Conservation (phyloP, 495 filamentous ascomycete genomes). For the Penicillium antarcticum region DNA sequence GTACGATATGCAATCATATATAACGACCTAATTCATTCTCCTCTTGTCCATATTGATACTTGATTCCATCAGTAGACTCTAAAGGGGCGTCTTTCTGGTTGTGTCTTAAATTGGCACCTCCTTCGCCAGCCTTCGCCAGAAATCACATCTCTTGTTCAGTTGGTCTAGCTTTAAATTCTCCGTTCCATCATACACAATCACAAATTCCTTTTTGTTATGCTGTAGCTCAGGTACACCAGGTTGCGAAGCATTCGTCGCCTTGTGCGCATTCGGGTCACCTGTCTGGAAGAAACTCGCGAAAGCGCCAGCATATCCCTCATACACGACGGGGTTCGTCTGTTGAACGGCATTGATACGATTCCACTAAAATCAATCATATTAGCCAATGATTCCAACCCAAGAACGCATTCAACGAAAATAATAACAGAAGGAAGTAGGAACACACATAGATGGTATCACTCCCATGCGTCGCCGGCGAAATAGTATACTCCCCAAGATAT, state of each 20-base stretch:
- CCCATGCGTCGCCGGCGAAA: constrained; percentile 56
- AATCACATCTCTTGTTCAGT: constrained; percentile 48
- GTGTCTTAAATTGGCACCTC: constrained; percentile 32
- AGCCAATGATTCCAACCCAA: neutral
- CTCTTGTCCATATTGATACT: neutral
- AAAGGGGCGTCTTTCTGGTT: neutral
- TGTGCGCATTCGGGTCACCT: constrained; percentile 56
- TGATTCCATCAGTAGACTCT: neutral
- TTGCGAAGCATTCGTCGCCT: constrained; percentile 46
- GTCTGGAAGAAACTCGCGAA: constrained; percentile 59
- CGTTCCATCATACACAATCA: constrained; percentile 44
- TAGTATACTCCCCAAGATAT: constrained; percentile 58
- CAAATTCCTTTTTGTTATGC: constrained; percentile 44
- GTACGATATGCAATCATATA: constrained; percentile 7
- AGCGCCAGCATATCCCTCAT: constrained; percentile 56
- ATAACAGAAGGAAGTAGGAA: constrained; percentile 5
- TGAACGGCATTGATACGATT: constrained; percentile 54
- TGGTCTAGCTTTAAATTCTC: constrained; percentile 28
- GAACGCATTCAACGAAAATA: neutral
- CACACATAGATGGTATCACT: constrained; percentile 56
- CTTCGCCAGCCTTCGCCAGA: constrained; percentile 49
- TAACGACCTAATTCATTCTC: constrained; percentile 3
- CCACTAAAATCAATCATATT: constrained; percentile 40
- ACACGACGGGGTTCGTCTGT: constrained; percentile 47
- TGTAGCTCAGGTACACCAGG: constrained; percentile 43